Evolutionary conservation across 1,139 yeast species (phyloP), one percentile per base, ranked within the genome.

Genomic region (Groenewaldozyma sp.): DNA sequence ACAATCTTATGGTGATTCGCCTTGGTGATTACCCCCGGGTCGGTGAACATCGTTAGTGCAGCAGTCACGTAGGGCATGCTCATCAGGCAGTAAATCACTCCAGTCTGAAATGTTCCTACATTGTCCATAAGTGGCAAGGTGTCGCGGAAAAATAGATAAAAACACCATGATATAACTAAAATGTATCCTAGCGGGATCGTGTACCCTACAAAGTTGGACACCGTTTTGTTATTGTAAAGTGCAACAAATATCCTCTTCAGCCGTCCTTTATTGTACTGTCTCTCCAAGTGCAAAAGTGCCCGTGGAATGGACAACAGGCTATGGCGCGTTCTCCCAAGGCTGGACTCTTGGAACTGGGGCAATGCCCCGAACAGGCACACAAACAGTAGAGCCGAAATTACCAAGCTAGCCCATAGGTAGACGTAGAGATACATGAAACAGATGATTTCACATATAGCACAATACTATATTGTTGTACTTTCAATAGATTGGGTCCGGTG

Each of bases 321-420:
- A 2, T 27, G 31, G 19, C 50, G 48, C 11, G 42, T 40, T 14
- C 41, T 28, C 5, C 50, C 42, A 7, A 47, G 42, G 38, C 46
- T 41, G 18, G 42, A 38, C 16, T 39, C 41, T 49, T 73, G 58
- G 36, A 68, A 65, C 22, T 65, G 62, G 0, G 81, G 82, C 24
- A 72, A 63, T 47, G 74, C 73, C 0, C 81, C 81, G 52, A 76
- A 74, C 28, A 76, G 55, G 13, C 68, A 49, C n/a, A 61, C 47
- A 20, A 57, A 41, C 16, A 60, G 41, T 16, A 52, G 24, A 16
- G 53, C 31, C 11, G 59, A 49, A 20, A 57, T 46, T 4, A 47
- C 39, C 13, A 50, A 22, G 18, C 34, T 34, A 18, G 21, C n/a
- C 28, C 37, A 17, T 20, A 37, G 33, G 17, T 31, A 37, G 4